Evolutionary conservation across 768 basidiomycete species (phyloP).

Genomic region (Russula griseocarnosa): DNA sequence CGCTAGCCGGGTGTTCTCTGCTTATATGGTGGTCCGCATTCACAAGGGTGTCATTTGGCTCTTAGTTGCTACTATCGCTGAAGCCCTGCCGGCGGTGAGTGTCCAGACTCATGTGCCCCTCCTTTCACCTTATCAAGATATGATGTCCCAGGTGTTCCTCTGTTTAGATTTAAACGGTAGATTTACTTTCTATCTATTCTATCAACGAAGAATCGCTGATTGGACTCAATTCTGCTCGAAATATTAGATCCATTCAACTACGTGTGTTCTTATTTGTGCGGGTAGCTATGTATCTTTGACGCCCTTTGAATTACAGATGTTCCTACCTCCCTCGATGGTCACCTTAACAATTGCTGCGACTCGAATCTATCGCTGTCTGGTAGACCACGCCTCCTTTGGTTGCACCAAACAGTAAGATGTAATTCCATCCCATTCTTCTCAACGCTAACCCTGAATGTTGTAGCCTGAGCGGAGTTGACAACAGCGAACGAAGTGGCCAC

Average conservation of each 20-base stretch:
- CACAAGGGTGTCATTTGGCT: not conserved
- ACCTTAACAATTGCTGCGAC: not conserved
- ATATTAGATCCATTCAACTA: not conserved
- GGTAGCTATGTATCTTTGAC: not conserved
- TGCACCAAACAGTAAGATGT: not conserved
- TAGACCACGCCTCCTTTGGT: not conserved
- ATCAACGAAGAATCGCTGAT: too few species aligned
- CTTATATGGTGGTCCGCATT: not conserved
- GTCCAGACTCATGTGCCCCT: too few species aligned
- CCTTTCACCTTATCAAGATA: not conserved
- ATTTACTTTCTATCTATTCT: not conserved
- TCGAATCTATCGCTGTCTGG: not conserved
- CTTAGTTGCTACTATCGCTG: not conserved
- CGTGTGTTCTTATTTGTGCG: not conserved
- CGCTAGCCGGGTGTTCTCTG: not conserved
- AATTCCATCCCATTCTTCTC: not conserved
- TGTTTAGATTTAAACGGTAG: not conserved
- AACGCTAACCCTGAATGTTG: too few species aligned
- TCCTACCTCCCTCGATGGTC: not conserved
- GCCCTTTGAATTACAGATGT: not conserved
- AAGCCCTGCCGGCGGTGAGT: not conserved
- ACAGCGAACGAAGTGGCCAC: too few species aligned
- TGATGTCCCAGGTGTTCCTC: not conserved
- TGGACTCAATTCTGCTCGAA: not conserved
- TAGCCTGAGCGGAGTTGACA: too few species aligned